These are phyloP conservation scores for Colletotrichum tropicicola DNA, from an alignment of 2,329 filamentous ascomycete species.

Conservation along the genomic window DNA sequence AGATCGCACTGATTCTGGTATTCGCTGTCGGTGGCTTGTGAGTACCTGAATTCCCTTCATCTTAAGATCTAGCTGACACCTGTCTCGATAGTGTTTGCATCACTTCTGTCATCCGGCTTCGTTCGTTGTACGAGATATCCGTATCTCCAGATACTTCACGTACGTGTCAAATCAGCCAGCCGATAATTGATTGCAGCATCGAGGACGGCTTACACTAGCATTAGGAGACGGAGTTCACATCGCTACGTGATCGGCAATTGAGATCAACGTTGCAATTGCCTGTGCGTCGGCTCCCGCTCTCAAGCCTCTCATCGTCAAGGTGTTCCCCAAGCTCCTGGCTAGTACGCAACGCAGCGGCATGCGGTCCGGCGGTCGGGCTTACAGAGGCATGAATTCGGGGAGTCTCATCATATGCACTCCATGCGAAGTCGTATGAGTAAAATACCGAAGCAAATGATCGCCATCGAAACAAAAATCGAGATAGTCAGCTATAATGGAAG, in stretches of 20 bases:
- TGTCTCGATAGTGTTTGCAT: conserved; percentile 20
- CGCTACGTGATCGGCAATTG: conserved; percentile 39
- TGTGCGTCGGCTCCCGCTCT: conserved; percentile 44
- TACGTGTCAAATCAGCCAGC: too few species aligned
- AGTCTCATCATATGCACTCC: conserved; percentile 9
- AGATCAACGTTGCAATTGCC: conserved; percentile 44
- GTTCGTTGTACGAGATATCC: conserved; percentile 31
- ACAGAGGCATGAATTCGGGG: background rate
- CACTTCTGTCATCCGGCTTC: conserved; percentile 34
- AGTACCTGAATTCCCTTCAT: conserved; percentile 3
- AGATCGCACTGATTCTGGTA: conserved; percentile 49
- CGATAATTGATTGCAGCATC: too few species aligned
- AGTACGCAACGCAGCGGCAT: background rate
- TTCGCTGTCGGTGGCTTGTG: conserved; percentile 47
- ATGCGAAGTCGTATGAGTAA: background rate
- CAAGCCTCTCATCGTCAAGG: conserved; percentile 41
- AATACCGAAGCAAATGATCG: background rate
- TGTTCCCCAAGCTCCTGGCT: conserved; percentile 30
- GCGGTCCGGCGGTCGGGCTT: background rate
- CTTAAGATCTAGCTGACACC: background rate
- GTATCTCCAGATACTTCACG: background rate
- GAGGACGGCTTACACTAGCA: too few species aligned
- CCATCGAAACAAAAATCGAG: conserved; percentile 2
- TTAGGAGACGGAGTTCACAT: background rate
- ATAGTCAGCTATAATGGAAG: background rate